Percentiles rank a stretch among this genome's conserved stretches.
phyloP scores from a whole-genome alignment of 768 basidiomycete species.

The Leccinum subgranulosum region DNA sequence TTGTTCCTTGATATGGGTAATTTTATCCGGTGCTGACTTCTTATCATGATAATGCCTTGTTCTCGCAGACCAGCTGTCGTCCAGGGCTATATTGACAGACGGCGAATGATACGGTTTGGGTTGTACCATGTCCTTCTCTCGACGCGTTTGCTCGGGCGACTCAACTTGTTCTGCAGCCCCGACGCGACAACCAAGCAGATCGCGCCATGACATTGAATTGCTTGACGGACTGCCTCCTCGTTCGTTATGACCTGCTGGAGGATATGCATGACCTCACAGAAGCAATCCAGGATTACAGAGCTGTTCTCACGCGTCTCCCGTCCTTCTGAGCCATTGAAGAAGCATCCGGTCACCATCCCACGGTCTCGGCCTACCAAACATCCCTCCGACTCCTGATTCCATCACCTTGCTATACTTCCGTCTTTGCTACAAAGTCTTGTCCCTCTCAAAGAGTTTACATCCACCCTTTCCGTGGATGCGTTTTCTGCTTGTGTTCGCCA shows the following conservation, averaged over 20 bases:
- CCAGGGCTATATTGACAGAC: too few species aligned
- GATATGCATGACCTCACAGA: neutral
- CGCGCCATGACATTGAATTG: neutral
- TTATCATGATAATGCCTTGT: too few species aligned
- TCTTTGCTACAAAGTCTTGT: neutral
- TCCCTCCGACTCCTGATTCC: slow-evolving; percentile 6
- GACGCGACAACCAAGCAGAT: neutral
- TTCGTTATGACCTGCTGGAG: neutral
- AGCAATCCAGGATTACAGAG: neutral
- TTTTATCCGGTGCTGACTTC: too few species aligned
- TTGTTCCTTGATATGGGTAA: too few species aligned
- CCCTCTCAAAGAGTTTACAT: neutral
- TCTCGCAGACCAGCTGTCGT: too few species aligned
- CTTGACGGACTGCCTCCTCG: neutral
- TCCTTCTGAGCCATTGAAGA: neutral
- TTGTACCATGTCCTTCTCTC: too few species aligned
- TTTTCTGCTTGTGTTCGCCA: slow-evolving; percentile 12
- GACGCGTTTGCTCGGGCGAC: too few species aligned
- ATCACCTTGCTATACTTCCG: slow-evolving; percentile 1
- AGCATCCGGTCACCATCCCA: slow-evolving; percentile 1
- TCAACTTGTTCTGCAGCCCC: neutral
- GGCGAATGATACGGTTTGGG: too few species aligned
- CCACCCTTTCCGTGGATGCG: slow-evolving; percentile 5
- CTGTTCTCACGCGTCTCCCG: neutral
- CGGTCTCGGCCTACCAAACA: slow-evolving; percentile 8